Evolutionary conservation across 2,329 filamentous ascomycete species (phyloP).

Genomic region (Aspergillus jensenii): DNA sequence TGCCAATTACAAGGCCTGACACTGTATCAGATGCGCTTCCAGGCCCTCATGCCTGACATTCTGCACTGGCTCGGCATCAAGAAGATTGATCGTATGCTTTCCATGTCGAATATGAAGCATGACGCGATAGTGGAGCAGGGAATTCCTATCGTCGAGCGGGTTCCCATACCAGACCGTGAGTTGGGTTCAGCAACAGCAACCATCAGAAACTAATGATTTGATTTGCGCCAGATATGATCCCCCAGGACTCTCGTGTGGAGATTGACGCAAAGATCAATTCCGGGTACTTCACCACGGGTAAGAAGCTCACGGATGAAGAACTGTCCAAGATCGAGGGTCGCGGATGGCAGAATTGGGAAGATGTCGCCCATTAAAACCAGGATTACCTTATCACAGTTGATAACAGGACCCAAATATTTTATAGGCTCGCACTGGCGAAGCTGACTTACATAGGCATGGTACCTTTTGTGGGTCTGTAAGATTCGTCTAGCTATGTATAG

Average conservation of each 20-base stretch:
- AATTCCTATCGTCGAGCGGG: constrained; percentile 77
- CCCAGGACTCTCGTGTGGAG: constrained; percentile 92
- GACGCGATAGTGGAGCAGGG: constrained; percentile 53
- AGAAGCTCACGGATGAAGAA: constrained; percentile 84
- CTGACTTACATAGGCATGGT: no score
- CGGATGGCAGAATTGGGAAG: constrained; percentile 75
- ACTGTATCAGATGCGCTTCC: constrained; percentile 76
- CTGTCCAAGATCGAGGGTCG: constrained; percentile 81
- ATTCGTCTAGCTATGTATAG: no score
- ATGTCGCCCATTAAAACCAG: constrained; percentile 33
- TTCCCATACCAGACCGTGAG: constrained; percentile 74
- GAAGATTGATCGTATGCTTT: constrained; percentile 97
- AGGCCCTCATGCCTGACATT: constrained; percentile 96
- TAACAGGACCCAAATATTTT: no score
- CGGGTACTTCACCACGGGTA: constrained; percentile 82
- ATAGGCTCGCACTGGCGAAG: no score
- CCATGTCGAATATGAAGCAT: constrained; percentile 81
- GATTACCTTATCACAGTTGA: no score
- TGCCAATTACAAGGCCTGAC: no score
- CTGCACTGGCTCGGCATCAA: constrained; percentile 97
- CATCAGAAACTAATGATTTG: no score
- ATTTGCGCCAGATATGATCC: constrained; percentile 68
- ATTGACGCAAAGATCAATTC: constrained; percentile 98
- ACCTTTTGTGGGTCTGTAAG: no score
- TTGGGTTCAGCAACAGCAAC: no score